Evolutionary conservation across 345 rosid genomes (phyloP), one percentile per base, ranked within the genome.

Genomic region (Hibiscus syriacus): DNA sequence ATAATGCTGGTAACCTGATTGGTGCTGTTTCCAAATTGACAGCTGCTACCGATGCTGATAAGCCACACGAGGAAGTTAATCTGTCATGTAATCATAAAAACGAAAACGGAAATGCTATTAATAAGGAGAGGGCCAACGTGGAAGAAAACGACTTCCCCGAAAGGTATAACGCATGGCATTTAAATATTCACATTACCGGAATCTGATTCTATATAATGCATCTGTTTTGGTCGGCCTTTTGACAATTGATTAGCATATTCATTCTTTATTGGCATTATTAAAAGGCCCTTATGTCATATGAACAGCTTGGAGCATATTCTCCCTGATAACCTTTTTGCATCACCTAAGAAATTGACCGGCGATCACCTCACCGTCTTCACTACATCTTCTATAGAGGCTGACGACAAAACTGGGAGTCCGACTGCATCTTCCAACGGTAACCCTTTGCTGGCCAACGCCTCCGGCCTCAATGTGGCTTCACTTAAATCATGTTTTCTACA

Each of bases 281-380:
- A 57, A 36, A 26, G 39, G 32, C n/a, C 17, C 14, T 59, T 64
- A 27, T 61, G 53, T 48, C 32, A 13, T 66, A 53, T 64, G 29
- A 20, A 23, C 86, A 85, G 85, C 73, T 77, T 85, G 49, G 87
- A 85, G 77, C 90, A 83, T 72, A 81, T 77, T 64, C 88, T 87
- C 66, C 93, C 90, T 16, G 93, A 87, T 61, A 82, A 76, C 69
- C 90, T 82, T 65, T 87, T 85, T 64, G 83, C 90, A 7, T 87
- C 93, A 26, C 90, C 93, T 1, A 73, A 78, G 70, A 85, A 87
- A 53, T 79, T 78, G 46, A 49, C 69, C 11, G 49, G 77, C 11
- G 77, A 80, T 12, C 60, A 66, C 43, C 74, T 68, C 25, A 69
- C 87, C 5, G 70, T 64, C 53, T 85, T 82, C 59, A 71, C 75